Conservation (phyloP, 306 rosid genomes). For the Quercus aquifolioides region DNA sequence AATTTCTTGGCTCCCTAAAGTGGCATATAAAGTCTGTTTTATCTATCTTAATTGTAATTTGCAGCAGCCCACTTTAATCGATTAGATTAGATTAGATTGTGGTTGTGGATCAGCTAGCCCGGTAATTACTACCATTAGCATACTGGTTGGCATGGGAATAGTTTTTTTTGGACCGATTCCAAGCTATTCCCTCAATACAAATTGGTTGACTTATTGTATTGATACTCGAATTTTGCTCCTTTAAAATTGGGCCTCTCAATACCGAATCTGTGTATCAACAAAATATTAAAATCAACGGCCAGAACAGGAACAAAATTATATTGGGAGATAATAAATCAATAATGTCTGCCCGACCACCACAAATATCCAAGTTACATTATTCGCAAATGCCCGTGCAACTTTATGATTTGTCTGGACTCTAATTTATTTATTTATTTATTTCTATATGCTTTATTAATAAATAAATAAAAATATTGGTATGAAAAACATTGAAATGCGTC, state of each 20-base stretch:
- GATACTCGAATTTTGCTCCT: conserved; percentile 16
- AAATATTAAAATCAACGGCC: neutral
- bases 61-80: no score
- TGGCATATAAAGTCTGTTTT: no score
- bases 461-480: neutral
- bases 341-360: conserved; percentile 26
- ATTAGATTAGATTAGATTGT: no score
- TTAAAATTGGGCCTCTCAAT: conserved; percentile 36
- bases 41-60: no score
- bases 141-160: no score
- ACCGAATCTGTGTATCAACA: conserved; percentile 33
- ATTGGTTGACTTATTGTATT: conserved; percentile 24
- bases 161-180: neutral
- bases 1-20: no score
- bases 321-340: neutral
- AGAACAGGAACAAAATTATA: neutral
- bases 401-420: conserved; percentile 10
- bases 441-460: no score
- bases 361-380: conserved; percentile 37
- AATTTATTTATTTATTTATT: no score
- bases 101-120: no score
- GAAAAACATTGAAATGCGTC: neutral
- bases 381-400: conserved; percentile 29
- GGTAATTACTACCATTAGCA: no score
- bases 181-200: neutral